A percentile compares a stretch with the other conserved stretches of the same genome.
Conservation (phyloP, 352 stramenopile species). For the Thalassiosira ordinaria region DNA sequence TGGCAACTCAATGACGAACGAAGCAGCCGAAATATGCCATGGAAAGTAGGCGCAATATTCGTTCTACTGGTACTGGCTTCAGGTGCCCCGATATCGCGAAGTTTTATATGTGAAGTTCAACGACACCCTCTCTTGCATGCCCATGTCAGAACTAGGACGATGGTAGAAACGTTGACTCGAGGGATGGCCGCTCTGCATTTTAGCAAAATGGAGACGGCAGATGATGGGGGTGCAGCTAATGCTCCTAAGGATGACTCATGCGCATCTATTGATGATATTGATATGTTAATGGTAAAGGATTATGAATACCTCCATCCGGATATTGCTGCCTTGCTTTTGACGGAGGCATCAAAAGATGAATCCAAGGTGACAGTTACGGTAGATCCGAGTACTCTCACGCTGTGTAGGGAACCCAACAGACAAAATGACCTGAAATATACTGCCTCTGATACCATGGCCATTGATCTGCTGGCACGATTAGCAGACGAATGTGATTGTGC, state of each 20-base stretch:
- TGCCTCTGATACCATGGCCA: constrained; percentile 20
- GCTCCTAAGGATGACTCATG: neutral
- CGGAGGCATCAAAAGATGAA: neutral
- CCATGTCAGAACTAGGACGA: too few relatives aligned
- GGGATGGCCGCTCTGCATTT: too few relatives aligned
- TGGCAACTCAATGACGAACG: too few relatives aligned
- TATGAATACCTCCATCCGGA: constrained; percentile 47
- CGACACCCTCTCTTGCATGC: too few relatives aligned
- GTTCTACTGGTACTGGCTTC: too few relatives aligned
- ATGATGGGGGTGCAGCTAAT: neutral
- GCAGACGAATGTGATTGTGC: constrained; percentile 44
- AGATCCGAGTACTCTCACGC: constrained; percentile 14
- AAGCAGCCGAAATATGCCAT: too few relatives aligned
- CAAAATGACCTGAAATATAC: neutral
- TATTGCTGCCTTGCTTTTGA: constrained; percentile 27
- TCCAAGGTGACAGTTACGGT: constrained; percentile 2
- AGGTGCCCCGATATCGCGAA: too few relatives aligned
- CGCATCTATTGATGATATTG: neutral
- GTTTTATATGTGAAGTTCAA: too few relatives aligned
- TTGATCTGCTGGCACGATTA: constrained; percentile 33
- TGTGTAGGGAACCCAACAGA: neutral
- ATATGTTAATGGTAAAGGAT: constrained; percentile 2
- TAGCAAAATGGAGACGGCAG: neutral
- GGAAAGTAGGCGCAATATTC: too few relatives aligned
- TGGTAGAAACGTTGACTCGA: too few relatives aligned